Evolutionary conservation across 2,329 filamentous ascomycete genomes (phyloP).

Genomic region (Diaporthe citri): DNA sequence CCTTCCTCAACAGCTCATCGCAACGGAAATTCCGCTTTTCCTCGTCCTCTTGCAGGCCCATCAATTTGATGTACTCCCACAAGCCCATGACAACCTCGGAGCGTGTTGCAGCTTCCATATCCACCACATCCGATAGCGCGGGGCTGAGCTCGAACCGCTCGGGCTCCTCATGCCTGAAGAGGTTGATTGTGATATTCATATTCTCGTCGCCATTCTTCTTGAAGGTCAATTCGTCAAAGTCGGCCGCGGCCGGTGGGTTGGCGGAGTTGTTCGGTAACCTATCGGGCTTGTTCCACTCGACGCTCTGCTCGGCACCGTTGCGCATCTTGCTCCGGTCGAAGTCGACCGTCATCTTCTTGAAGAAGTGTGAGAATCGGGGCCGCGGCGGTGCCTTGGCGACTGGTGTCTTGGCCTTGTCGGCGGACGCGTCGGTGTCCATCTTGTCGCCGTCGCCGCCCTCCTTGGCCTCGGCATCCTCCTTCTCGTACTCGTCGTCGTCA

Average conservation of each 20-base stretch:
- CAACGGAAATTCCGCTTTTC: slow-evolving; percentile 94
- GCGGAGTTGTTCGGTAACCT: slow-evolving; percentile 61
- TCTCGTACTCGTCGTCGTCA: slow-evolving; percentile 69
- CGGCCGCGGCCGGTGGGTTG: slow-evolving; percentile 73
- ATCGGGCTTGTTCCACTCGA: slow-evolving; percentile 91
- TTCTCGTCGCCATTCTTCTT: slow-evolving; percentile 94
- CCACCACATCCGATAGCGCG: slow-evolving; percentile 84
- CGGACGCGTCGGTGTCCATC: slow-evolving; percentile 46
- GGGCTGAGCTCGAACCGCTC: slow-evolving; percentile 87
- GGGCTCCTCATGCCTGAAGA: slow-evolving; percentile 85
- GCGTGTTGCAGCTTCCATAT: slow-evolving; percentile 87
- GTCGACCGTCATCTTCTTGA: slow-evolving; percentile 82
- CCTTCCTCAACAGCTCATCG: slow-evolving; percentile 83
- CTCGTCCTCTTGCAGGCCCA: slow-evolving; percentile 91
- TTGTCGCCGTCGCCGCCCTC: slow-evolving; percentile 62
- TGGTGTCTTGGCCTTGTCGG: slow-evolving; percentile 52
- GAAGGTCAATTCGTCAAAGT: slow-evolving; percentile 93
- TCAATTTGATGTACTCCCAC: slow-evolving; percentile 93
- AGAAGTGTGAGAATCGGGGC: slow-evolving; percentile 79
- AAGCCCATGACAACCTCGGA: slow-evolving; percentile 90
- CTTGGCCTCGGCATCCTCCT: slow-evolving; percentile 61
- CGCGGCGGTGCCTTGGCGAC: slow-evolving; percentile 58
- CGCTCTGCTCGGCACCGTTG: slow-evolving; percentile 66
- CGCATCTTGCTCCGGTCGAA: slow-evolving; percentile 74
- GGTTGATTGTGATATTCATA: slow-evolving; percentile 88